A percentile compares a stretch with the other conserved stretches of the same genome.
Conservation (phyloP, 2,329 filamentous ascomycete species). For the Sarocladiaceae sp. region DNA sequence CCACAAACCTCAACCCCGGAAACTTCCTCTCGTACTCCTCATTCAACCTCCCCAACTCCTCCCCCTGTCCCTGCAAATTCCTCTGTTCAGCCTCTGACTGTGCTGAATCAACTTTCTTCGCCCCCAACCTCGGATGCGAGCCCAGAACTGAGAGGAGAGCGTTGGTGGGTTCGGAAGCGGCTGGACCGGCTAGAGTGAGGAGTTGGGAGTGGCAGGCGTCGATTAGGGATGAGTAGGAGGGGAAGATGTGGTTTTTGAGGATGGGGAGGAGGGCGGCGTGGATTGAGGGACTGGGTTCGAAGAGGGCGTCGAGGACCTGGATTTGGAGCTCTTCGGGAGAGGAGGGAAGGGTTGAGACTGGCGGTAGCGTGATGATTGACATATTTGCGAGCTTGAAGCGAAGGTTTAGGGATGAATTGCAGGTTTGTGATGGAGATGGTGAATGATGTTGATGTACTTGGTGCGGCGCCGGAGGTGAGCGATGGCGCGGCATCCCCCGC, state of each 20-base stretch:
- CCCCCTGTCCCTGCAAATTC: conserved; percentile 58
- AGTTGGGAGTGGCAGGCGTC: conserved; percentile 61
- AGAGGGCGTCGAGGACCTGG: conserved; percentile 71
- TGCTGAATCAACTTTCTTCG: conserved; percentile 75
- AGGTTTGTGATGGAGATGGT: too few species aligned
- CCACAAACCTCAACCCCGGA: conserved; percentile 81
- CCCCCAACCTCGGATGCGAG: conserved; percentile 80
- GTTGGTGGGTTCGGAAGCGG: conserved; percentile 36
- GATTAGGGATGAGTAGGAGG: conserved; percentile 67
- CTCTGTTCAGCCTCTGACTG: conserved; percentile 81
- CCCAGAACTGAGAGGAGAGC: conserved; percentile 70
- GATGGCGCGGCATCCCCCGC: too few species aligned
- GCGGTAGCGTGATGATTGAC: conserved; percentile 43
- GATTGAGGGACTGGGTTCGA: conserved; percentile 75
- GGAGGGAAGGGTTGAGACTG: conserved; percentile 49
- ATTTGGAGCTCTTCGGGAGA: conserved; percentile 17
- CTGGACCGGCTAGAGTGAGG: conserved; percentile 49
- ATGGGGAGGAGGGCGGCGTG: conserved; percentile 68
- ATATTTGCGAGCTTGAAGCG: too few species aligned
- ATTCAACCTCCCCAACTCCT: conserved; percentile 66
- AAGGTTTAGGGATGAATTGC: too few species aligned
- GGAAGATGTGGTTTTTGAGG: conserved; percentile 52
- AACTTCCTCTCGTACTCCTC: conserved; percentile 74
- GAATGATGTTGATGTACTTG: too few species aligned
- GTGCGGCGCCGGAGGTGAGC: too few species aligned